These are phyloP conservation scores for Chaetomium tenue DNA, from an alignment of 495 filamentous ascomycete species.

Conservation along the genomic window DNA sequence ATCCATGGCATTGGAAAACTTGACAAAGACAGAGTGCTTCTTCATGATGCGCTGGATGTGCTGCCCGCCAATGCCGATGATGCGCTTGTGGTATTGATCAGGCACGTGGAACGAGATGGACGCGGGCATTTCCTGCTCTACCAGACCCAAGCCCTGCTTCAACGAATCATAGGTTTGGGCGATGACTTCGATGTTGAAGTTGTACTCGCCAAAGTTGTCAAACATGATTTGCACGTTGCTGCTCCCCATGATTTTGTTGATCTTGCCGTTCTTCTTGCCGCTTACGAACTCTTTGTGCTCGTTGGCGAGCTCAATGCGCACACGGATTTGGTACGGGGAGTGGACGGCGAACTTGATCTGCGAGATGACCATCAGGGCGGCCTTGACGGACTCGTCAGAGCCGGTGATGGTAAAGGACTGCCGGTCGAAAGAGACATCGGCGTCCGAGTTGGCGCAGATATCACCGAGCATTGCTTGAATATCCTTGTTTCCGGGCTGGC, in stretches of 20 bases:
- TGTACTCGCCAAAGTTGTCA: slow-evolving; percentile 98
- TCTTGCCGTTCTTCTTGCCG: slow-evolving; percentile 99
- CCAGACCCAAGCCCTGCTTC: slow-evolving; percentile 84
- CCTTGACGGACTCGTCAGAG: slow-evolving; percentile 92
- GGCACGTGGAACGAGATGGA: slow-evolving; percentile 99
- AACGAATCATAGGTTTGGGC: slow-evolving; percentile 87
- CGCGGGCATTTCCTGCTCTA: slow-evolving; percentile 98
- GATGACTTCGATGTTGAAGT: slow-evolving; percentile 98
- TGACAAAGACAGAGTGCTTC: slow-evolving; percentile 99
- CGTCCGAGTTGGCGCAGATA: slow-evolving; percentile 92
- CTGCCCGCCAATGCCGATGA: slow-evolving; percentile 96
- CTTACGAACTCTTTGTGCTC: slow-evolving; percentile 99
- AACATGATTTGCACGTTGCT: slow-evolving; percentile 99
- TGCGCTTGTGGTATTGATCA: slow-evolving; percentile 99
- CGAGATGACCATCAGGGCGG: slow-evolving; percentile 86
- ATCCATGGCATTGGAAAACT: slow-evolving; percentile 99
- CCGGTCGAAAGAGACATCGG: slow-evolving; percentile 91
- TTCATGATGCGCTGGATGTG: slow-evolving; percentile 99
- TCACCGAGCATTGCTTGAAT: slow-evolving; percentile 88
- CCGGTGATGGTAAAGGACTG: slow-evolving; percentile 90
- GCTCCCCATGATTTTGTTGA: slow-evolving; percentile 99
- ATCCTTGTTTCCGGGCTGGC: slow-evolving; percentile 64
- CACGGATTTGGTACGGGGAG: slow-evolving; percentile 85
- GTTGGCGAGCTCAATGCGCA: slow-evolving; percentile 97
- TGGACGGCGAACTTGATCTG: slow-evolving; percentile 86